Evolutionary conservation across 345 rosid genomes (phyloP), one percentile per base, ranked within the genome.

Genomic region (Rhodamnia rubescens): DNA sequence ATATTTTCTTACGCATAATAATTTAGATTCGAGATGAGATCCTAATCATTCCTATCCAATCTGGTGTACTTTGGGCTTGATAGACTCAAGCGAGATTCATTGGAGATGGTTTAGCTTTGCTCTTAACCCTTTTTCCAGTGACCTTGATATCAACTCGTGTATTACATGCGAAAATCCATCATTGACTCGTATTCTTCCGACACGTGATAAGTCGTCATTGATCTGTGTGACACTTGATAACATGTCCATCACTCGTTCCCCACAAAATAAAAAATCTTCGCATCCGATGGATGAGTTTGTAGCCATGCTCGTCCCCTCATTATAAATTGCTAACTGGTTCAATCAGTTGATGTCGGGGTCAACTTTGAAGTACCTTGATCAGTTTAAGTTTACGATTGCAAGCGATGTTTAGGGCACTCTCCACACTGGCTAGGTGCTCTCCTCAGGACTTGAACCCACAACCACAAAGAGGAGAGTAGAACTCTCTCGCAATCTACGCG

Each of bases 181-280:
- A 61, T 4, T 3, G 5, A 18, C 8, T 61, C 11, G 6, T 29
- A 61, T 29, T 5, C 2, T 27, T 61, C 5, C 16, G 0, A 61
- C 22, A 61, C 0, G 4, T 1, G 4, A 7, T 4, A 4, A n/a
- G 69, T n/a, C 32, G 1, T n/a, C 3, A n/a, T 6, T 36, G 1
- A 29, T 61, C 6, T 4, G 0, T 15, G 0, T 6, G 2, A 58
- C 3, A 1, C 21, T 61, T 3, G 22, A 61, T 61, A 15, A 16
- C 5, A 2, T 15, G 8, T 14, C 5, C 2, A 7, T 29, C 74
- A 29, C 42, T 61, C 42, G 2, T 61, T 61, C 40, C 21, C 21
- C 15, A 29, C 42, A 42, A 42, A 4, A 18, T 7, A 15, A 6
- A 15, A 29, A 61, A 7, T 61, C 7, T 7, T 20, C 0, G 6